A percentile compares a stretch with the other conserved stretches of the same genome.
These are phyloP conservation scores for Aspergillus leporis DNA, from an alignment of 495 filamentous ascomycete genomes.

Conservation along the genomic window DNA sequence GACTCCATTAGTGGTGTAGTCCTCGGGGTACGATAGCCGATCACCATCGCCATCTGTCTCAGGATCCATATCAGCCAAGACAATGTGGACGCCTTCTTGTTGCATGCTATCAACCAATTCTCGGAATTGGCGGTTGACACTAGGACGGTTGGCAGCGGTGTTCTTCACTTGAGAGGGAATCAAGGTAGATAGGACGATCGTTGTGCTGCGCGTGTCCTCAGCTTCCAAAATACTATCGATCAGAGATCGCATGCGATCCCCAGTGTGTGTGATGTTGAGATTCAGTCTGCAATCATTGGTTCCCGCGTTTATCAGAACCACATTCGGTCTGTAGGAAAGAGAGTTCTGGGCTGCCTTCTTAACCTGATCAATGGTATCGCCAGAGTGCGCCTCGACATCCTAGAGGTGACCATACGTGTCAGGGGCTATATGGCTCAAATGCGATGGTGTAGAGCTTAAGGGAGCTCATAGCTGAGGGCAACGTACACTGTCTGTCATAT, in stretches of 20 bases:
- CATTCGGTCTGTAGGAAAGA: conserved; percentile 42
- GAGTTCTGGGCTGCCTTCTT: conserved; percentile 28
- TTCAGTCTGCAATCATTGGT: conserved; percentile 48
- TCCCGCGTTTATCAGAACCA: conserved; percentile 50
- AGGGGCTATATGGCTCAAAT: background rate
- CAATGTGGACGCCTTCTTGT: conserved; percentile 28
- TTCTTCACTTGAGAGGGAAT: conserved; percentile 31
- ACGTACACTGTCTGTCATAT: conserved; percentile 48
- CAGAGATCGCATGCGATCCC: conserved; percentile 31
- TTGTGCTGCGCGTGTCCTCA: conserved; percentile 33
- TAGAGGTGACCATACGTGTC: conserved; percentile 5
- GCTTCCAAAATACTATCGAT: conserved; percentile 33
- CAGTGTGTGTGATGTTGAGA: conserved; percentile 26
- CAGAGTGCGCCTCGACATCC: conserved; percentile 51
- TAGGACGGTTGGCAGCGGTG: conserved; percentile 12
- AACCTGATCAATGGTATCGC: conserved; percentile 47
- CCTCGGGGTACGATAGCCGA: conserved; percentile 1
- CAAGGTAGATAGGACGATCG: conserved; percentile 50
- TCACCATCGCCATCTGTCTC: conserved; percentile 3
- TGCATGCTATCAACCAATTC: conserved; percentile 30
- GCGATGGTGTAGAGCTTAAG: background rate
- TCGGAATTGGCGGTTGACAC: conserved; percentile 41
- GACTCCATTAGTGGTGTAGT: conserved; percentile 25
- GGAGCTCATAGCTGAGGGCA: background rate
- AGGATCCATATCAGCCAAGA: conserved; percentile 50